Conservation (phyloP, 2,329 filamentous ascomycete genomes). For the Verticillium nubilum region DNA sequence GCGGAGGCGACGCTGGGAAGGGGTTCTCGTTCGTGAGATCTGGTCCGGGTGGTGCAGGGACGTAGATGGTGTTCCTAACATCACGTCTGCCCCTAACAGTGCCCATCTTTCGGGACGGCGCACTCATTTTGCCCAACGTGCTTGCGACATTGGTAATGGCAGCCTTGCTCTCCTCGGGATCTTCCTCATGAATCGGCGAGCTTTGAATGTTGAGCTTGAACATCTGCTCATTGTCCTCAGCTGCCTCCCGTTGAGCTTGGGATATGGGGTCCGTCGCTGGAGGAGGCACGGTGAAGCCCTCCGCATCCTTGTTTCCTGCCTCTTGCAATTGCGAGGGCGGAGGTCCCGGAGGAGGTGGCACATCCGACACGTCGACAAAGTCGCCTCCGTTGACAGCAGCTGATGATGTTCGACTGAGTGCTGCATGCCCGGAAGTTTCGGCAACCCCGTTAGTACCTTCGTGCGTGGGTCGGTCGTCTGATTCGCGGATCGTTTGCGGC, state of each 20-base stretch:
- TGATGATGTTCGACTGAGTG: constrained; percentile 1
- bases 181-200: constrained; percentile 71
- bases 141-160: constrained; percentile 72
- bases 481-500: constrained; percentile 10
- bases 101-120: constrained; percentile 63
- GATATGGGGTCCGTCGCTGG: constrained; percentile 61
- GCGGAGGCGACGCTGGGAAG: constrained; percentile 29
- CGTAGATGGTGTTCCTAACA: constrained; percentile 84
- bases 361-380: constrained; percentile 42
- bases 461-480: constrained; percentile 27
- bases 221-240: constrained; percentile 56
- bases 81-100: constrained; percentile 86
- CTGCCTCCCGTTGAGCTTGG: constrained; percentile 64
- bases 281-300: constrained; percentile 71
- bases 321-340: constrained; percentile 39
- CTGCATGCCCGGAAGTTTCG: constrained; percentile 23
- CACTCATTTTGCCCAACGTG: constrained; percentile 58
- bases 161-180: constrained; percentile 67
- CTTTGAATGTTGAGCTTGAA: constrained; percentile 80
- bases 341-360: constrained; percentile 45
- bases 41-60: constrained; percentile 42
- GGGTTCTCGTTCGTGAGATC: constrained; percentile 27
- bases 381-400: constrained; percentile 42
- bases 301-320: constrained; percentile 54
- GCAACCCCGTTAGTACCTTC: constrained; percentile 41